Base-by-base conservation (phyloP, 2,329 filamentous ascomycete species). In the Fusarium avenaceum region DNA sequence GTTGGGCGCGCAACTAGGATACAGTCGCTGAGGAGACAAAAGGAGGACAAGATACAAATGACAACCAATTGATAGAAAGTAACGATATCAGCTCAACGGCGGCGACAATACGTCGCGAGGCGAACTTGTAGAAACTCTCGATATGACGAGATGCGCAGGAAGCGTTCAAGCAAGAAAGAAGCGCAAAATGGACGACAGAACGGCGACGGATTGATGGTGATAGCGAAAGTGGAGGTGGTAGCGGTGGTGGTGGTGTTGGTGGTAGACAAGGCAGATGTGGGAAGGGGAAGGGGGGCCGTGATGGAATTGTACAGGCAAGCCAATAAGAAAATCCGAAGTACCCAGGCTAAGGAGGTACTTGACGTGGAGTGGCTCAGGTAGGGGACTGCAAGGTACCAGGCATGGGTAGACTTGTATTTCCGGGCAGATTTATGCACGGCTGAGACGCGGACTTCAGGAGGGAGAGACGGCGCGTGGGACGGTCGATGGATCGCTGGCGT, bases 381-480 rank as follows among this genome's bases (percentile, higher is more conserved):
- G 54, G 22, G 55, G 38, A 50, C 40, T 57, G 67, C 57, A 68
- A 67, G 67, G 67, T 70, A 70, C 63, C 58, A 46, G 58, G 43
- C 52, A 57, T 67, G 66, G 66, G 60, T 57, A 46, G 33, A 60
- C 51, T 44, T 64, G 63, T 67, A 55, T 67, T 58, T 45, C 63
- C 57, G 63, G 67, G 52, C 60, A 66, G 70, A 59, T 72, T 72
- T 74, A 74, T 74, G 72, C 72, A 74, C 70, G 72, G 72, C 72
- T 74, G 72, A 74, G 72, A 74, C 72, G 72, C 72, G 68, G 69
- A 74, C 69, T 73, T 74, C 72, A 74, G 72, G 72, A 74, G 72
- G 65, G 55, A 71, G 69, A 71, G 67, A 71, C 65, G 72, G 70
- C 70, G 72, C 68, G 68, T 74, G 72, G 72, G 72, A 73, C 72